Evolutionary conservation across 1,284 basidiomycete species (phyloP), one percentile per base, ranked within the genome.

Genomic region (Moesziomyces antarcticus): DNA sequence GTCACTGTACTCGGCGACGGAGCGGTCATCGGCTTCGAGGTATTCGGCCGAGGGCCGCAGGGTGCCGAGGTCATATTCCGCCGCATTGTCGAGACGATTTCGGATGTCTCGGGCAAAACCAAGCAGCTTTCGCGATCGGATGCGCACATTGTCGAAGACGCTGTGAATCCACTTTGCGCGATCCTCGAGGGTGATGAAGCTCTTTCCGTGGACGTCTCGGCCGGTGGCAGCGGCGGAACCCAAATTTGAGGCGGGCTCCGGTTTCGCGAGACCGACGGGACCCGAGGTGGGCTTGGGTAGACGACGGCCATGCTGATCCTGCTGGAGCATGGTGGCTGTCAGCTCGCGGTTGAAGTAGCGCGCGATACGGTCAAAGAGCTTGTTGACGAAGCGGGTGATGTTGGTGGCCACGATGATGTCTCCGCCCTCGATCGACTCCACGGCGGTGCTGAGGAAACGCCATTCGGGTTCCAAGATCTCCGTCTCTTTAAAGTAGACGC

Each of bases 401-500:
- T 77, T 80, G 53, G 73, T 77, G 33, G 95, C 96, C 6, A 99
- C 94, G 16, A 97, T 87, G 59, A 92, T 86, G 44, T 97, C 94
- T 25, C 94, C 97, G 13, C 93, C 93, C 22, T 91, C 88, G 22
- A 95, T 91, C 42, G 91, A 92, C 83, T 94, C 88, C 54, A 94
- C 94, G 45, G 97, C 94, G 81, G 93, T 93, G 78, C 93, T 94
- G 84, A 99, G 90, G 45, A 97, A 97, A 44, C 91, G 90, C 93
- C 95, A 97, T 79, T 99, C 95, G 22, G 92, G 91, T 84, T 99
- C 97, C 33, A 99, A 88, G 24, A 98, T 90, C 82, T 99, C 97
- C 1, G 95, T 97, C 86, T 99, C 96, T 80, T 97, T 96, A 86
- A 97, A 97, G 85, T 96, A 93, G 54, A 95, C 92, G n/a, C 92